These are phyloP conservation scores for Candida caryicola DNA, from an alignment of 805 yeast genomes.

Conservation along the genomic window DNA sequence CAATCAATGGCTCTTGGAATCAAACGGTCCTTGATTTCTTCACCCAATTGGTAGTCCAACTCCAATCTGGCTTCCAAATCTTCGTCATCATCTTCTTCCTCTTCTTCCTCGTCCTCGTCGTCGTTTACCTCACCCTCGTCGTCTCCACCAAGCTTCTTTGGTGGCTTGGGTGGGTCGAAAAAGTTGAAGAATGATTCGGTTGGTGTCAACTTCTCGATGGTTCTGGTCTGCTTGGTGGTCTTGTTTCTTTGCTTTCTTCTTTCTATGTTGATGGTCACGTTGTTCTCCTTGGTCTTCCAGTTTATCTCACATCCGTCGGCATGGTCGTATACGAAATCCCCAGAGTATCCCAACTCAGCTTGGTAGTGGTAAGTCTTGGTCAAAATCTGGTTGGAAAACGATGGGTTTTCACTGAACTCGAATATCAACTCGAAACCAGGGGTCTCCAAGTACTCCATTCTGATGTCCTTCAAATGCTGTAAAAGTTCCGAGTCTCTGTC, in stretches of 20 bases:
- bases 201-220: slow-evolving; percentile 92
- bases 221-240: slow-evolving; percentile 92
- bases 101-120: slow-evolving; percentile 39
- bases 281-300: slow-evolving; percentile 78
- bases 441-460: slow-evolving; percentile 70
- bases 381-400: slow-evolving; percentile 67
- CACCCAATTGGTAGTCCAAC: slow-evolving; percentile 92
- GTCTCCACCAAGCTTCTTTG: slow-evolving; percentile 43
- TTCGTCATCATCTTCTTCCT: slow-evolving; percentile 63
- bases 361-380: slow-evolving; percentile 91
- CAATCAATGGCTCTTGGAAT: slow-evolving; percentile 97
- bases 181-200: slow-evolving; percentile 93
- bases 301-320: slow-evolving; percentile 87
- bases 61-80: slow-evolving; percentile 84
- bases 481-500: slow-evolving; percentile 89
- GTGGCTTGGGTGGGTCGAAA: slow-evolving; percentile 88
- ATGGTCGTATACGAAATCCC: slow-evolving; percentile 95
- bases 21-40: slow-evolving; percentile 91
- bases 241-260: slow-evolving; percentile 97
- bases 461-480: slow-evolving; percentile 62
- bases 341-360: slow-evolving; percentile 88
- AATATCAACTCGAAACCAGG: slow-evolving; percentile 91
- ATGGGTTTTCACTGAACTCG: slow-evolving; percentile 73
- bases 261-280: slow-evolving; percentile 84
- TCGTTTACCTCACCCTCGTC: slow-evolving; percentile 50